Evolutionary conservation across 2,329 filamentous ascomycete genomes (phyloP).

Genomic region (Raffaelea deltoideospora): DNA sequence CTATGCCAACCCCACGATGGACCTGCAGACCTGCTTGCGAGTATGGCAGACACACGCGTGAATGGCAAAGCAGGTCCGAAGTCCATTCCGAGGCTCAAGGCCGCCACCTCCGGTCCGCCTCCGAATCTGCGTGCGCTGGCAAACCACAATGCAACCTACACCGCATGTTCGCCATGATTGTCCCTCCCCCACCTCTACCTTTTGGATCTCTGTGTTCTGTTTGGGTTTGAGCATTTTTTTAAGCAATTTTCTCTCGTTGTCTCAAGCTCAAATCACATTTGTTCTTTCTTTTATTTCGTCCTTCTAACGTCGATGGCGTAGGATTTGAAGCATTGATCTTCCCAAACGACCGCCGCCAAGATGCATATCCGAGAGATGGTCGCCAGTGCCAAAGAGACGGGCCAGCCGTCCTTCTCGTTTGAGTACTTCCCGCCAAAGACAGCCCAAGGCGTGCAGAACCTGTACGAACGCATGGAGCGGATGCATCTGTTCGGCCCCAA

Average conservation of each 20-base stretch:
- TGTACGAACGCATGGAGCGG: conserved; percentile 98
- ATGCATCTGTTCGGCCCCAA: conserved; percentile 73
- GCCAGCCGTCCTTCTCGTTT: conserved; percentile 87
- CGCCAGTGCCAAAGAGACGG: conserved; percentile 60
- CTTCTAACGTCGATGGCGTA: too few species aligned
- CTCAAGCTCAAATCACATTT: background rate
- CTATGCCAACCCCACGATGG: too few species aligned
- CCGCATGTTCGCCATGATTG: background rate
- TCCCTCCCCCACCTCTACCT: background rate
- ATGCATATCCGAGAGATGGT: conserved; percentile 98
- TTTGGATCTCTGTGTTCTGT: background rate
- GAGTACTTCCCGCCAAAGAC: conserved; percentile 99
- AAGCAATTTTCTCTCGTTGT: background rate
- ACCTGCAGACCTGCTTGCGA: too few species aligned
- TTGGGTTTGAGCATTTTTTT: background rate
- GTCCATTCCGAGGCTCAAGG: too few species aligned
- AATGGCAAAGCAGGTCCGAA: too few species aligned
- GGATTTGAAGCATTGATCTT: too few species aligned
- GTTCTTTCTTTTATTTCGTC: background rate
- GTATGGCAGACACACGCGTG: too few species aligned
- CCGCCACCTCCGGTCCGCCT: too few species aligned
- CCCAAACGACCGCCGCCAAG: conserved; percentile 18
- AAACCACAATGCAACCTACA: too few species aligned
- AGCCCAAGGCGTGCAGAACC: conserved; percentile 91
- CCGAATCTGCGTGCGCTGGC: too few species aligned